Evolutionary conservation across 257 asterid genomes (phyloP), one percentile per base, ranked within the genome.

Genomic region (Fraxinus quadrangulata): DNA sequence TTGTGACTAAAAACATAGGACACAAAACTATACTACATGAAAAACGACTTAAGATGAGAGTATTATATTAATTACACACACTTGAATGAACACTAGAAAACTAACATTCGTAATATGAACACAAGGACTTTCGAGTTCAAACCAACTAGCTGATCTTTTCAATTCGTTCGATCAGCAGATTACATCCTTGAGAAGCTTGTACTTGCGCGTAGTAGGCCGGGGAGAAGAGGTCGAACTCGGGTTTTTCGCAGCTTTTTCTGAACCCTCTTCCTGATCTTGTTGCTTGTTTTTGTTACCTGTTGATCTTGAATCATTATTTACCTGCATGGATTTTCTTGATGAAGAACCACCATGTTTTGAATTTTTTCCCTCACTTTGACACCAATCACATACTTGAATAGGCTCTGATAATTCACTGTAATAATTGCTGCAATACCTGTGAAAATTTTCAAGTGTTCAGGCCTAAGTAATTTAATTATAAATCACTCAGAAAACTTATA

Each of bases 171-270:
- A 26, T 82, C 73, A 87, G 77, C 87, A 87, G 87, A 87, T 87
- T 30, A 87, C 91, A 77, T 87, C 91, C 86, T 87, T 87, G 67
- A 87, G 91, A 75, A 87, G 91, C 85, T 87, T 87, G 81, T 83
- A 87, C 77, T 89, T 83, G 17, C 89, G 91, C 59, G 83, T 49
- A 75, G 80, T 3, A 8, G 86, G 82, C 33, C 91, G 89, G 23
- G 91, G 89, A 24, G 91, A 87, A 0, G 85, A 79, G 12, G 76
- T 68, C 3, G 71, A 73, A 34, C 78, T 30, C 14, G 74, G 63
- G n/a, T 54, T 77, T 81, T 87, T 30, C 82, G 80, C 36, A 70
- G 81, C 78, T 59, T 78, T 81, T 70, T 77, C 83, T 11, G 63
- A 39, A 24, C 56, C 6, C 3, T 80, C 39, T 34, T 79, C 74